Evolutionary conservation across 495 filamentous ascomycete genomes (phyloP), one percentile per base, ranked within the genome.

Genomic region (Daldinia childiae): DNA sequence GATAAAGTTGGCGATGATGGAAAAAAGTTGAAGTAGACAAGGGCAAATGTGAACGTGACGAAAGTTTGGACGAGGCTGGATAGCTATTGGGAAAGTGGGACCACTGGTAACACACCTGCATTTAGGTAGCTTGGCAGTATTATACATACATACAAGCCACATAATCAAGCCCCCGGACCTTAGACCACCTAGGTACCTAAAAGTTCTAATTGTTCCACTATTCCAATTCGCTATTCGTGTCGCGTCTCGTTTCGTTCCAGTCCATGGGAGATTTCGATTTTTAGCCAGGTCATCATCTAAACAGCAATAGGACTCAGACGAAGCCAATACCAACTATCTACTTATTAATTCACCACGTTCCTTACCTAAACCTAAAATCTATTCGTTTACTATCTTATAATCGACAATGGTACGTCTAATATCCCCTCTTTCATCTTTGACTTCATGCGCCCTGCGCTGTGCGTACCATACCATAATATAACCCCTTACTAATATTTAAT

Each of bases 321-420:
- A 48, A 48, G 19, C 43, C 19, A 12, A 48, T 21, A 48, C 17
- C 17, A 48, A 48, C 17, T 48, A 21, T 24, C 19, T 48, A 24
- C 43, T 4, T 55, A 27, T 0, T 2, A 36, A 36, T 48, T 57
- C 38, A 57, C 14, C 30, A 59, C 54, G 43, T 43, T 67, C 64
- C 11, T 67, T 67, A 41, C 38, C 24, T 30, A 39, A 52, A 38
- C 39, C 41, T 36, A 36, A 30, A 41, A 59, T 9, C 7, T 30
- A 55, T 27, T 24, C 6, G 51, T 38, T 62, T 19, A 48, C 27
- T 14, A 52, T 41, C 17, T 32, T 57, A 51, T 58, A 74, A 76
- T 75, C 61, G 57, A 82, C 76, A 73, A 83, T 83, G 80, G 81
- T 80, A 71, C 43, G 76, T 48, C 19, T 51, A 39, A 45, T 51